Evolutionary conservation across 2,329 filamentous ascomycete species (phyloP).

Genomic region (Fusarium cyanostomum): DNA sequence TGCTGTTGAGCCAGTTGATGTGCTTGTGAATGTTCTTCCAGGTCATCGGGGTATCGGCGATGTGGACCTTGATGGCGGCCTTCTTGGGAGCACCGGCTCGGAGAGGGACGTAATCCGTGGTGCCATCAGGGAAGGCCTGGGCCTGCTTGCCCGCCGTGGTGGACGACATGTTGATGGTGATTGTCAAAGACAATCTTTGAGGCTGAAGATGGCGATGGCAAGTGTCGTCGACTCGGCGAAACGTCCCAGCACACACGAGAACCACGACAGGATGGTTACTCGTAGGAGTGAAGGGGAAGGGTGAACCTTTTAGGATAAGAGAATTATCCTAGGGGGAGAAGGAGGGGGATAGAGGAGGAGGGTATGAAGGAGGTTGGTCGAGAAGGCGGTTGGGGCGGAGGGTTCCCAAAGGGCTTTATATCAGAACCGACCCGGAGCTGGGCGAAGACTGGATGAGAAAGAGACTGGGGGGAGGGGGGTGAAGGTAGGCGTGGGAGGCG

Average conservation of each 20-base stretch:
- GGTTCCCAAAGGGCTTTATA: constrained; percentile 44
- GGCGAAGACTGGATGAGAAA: constrained; percentile 29
- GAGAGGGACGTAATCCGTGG: constrained; percentile 63
- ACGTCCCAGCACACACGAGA: constrained; percentile 32
- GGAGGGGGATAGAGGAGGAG: constrained; percentile 10
- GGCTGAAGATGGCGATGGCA: constrained; percentile 17
- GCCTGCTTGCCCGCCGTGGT: constrained; percentile 49
- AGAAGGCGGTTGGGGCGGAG: constrained; percentile 39
- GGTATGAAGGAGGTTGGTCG: constrained; percentile 25
- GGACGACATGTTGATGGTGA: constrained; percentile 47
- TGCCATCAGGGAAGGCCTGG: constrained; percentile 61
- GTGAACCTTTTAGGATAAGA: constrained; percentile 25
- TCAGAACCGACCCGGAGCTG: constrained; percentile 36
- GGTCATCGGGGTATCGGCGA: constrained; percentile 84
- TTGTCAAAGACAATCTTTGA: constrained; percentile 6
- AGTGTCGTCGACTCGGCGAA: constrained; percentile 22
- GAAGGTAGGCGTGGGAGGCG: constrained; percentile 25
- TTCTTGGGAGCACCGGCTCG: constrained; percentile 43
- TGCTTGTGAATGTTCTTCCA: constrained; percentile 89
- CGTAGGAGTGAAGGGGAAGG: constrained; percentile 18
- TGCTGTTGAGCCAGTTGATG: constrained; percentile 91
- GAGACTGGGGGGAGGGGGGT: constrained; percentile 26
- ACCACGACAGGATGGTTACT: constrained; percentile 33
- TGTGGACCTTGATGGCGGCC: constrained; percentile 65
- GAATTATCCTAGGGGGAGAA: constrained; percentile 32